A percentile compares a stretch with the other conserved stretches of the same genome.
Conservation (phyloP, 2,329 filamentous ascomycete genomes). For the Colletotrichum somersetense region DNA sequence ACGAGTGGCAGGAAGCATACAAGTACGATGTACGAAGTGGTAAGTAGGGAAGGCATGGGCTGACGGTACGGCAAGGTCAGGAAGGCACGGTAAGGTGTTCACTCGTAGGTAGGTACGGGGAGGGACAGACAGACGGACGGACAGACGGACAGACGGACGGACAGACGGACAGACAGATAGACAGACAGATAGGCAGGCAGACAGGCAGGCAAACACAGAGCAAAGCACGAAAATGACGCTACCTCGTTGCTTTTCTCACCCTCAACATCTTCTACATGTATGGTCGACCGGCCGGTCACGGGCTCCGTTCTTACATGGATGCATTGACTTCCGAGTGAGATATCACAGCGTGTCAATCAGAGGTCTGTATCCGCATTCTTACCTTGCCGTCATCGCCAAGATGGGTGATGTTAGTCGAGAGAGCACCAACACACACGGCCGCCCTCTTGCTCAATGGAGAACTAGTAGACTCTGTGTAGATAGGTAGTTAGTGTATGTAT, state of each 20-base stretch:
- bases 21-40: not conserved
- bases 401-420: constrained; percentile 4
- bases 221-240: not conserved
- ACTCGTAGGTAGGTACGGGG: too few species aligned
- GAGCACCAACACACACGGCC: not conserved
- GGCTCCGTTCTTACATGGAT: constrained; percentile 6
- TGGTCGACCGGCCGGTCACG: constrained; percentile 8
- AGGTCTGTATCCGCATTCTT: constrained; percentile 14
- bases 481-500: too few species aligned
- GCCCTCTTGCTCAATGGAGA: constrained; percentile 1
- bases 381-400: not conserved
- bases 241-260: not conserved
- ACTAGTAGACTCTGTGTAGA: not conserved
- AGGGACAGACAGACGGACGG: not conserved
- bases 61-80: constrained; percentile 10
- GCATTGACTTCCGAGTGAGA: not conserved
- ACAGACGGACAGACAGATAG: not conserved
- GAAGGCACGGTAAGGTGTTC: not conserved
- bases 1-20: not conserved
- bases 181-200: not conserved
- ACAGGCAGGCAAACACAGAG: not conserved
- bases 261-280: constrained; percentile 7
- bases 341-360: constrained; percentile 1
- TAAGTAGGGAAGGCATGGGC: not conserved
- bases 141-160: not conserved